Conservation (phyloP, 371 early-diverging fungal genomes). For the Mortierella polycephala region DNA sequence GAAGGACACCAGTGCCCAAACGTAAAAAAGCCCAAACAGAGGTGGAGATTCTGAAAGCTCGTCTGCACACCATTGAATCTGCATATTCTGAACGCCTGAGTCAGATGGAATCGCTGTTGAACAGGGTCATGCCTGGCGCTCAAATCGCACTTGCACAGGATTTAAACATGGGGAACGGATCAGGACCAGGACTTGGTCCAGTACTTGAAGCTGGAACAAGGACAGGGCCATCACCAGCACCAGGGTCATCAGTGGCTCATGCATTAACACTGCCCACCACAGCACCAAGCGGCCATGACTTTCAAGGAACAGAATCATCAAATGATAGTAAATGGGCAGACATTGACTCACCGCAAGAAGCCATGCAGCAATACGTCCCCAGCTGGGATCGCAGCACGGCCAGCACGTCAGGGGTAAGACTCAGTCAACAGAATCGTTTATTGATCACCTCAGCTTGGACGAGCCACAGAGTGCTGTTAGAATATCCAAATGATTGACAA, state of each 20-base stretch:
- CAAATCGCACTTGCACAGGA: neutral
- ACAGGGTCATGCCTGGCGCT: conserved; percentile 52
- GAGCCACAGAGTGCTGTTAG: no score
- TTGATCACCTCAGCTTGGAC: no score
- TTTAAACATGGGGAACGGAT: neutral
- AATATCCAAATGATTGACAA: no score
- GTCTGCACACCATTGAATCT: conserved; percentile 45
- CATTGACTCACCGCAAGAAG: conserved; percentile 44
- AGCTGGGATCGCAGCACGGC: conserved; percentile 27
- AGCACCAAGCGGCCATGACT: no score
- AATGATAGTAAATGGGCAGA: conserved; percentile 48
- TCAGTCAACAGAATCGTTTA: no score
- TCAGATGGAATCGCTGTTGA: conserved; percentile 47
- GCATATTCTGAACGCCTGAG: conserved; percentile 49
- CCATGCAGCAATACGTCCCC: neutral
- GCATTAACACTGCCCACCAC: no score
- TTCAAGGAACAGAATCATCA: no score
- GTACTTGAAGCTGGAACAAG: no score
- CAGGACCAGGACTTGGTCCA: no score
- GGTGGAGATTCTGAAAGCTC: conserved; percentile 45
- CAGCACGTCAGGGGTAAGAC: conserved; percentile 28
- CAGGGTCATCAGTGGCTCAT: neutral
- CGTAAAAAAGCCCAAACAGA: conserved; percentile 43
- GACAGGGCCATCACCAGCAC: no score
- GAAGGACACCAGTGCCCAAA: conserved; percentile 42